phyloP scores from a whole-genome alignment of 768 basidiomycete genomes.

The Tulasnella calospora region DNA sequence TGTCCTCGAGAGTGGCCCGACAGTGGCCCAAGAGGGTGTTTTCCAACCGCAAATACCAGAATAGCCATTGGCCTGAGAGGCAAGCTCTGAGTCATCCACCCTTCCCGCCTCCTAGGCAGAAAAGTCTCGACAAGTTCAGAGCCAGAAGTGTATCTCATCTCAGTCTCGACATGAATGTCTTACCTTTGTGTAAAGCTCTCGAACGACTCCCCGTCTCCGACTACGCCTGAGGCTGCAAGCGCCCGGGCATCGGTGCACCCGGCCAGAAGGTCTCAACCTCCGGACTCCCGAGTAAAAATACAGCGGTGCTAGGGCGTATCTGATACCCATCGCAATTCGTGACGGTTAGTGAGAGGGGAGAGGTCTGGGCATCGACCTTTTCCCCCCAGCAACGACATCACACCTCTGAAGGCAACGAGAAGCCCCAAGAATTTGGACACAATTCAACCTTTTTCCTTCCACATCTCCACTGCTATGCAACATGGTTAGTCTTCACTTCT shows the following conservation, averaged over 20 bases:
- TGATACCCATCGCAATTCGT: neutral
- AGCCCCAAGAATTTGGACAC: slow-evolving; percentile 2
- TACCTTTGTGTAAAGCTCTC: neutral
- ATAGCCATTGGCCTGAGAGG: neutral
- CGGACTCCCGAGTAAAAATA: neutral
- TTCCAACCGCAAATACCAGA: too few species aligned
- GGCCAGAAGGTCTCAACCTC: neutral
- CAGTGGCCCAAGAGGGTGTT: too few species aligned
- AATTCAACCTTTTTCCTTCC: neutral
- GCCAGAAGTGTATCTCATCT: neutral
- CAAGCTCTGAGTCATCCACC: neutral
- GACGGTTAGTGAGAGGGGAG: neutral
- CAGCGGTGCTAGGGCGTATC: neutral
- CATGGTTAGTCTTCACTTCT: neutral
- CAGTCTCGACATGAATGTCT: neutral
- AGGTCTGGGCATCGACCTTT: slow-evolving; percentile 4
- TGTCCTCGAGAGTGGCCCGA: too few species aligned
- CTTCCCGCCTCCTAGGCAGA: neutral
- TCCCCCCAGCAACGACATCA: slow-evolving; percentile 5
- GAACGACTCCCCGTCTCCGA: neutral
- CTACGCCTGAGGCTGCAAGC: neutral
- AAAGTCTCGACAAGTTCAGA: neutral
- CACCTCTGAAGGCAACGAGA: neutral
- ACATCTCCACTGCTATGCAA: neutral
- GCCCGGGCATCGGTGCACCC: slow-evolving; percentile 1